These are phyloP conservation scores for Geosmithia putterillii DNA, from an alignment of 2,329 filamentous ascomycete species.

Conservation along the genomic window DNA sequence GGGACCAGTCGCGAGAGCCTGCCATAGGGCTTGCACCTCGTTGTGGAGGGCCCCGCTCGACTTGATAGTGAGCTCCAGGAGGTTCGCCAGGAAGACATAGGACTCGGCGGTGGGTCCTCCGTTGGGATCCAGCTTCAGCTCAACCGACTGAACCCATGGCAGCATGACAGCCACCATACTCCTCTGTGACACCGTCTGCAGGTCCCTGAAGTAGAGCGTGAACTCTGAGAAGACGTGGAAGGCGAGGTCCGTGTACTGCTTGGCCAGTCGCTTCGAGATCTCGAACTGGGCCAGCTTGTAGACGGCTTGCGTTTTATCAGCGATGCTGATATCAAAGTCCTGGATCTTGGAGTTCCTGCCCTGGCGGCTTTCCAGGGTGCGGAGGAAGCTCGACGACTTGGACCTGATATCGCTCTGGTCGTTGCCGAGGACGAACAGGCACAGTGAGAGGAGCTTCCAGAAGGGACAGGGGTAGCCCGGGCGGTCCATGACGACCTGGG, in stretches of 20 bases:
- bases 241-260: conserved; percentile 77
- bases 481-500: conserved; percentile 72
- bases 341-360: conserved; percentile 75
- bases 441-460: conserved; percentile 81
- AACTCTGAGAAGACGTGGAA: conserved; percentile 96
- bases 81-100: conserved; percentile 87
- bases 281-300: conserved; percentile 98
- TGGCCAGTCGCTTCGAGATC: conserved; percentile 80
- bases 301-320: conserved; percentile 94
- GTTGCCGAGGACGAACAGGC: conserved; percentile 85
- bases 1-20: conserved; percentile 85
- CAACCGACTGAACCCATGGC: conserved; percentile 92
- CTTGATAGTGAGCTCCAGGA: conserved; percentile 93
- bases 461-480: conserved; percentile 75
- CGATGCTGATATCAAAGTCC: conserved; percentile 96
- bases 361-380: conserved; percentile 72
- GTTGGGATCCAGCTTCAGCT: conserved; percentile 82
- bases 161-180: conserved; percentile 91
- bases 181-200: conserved; percentile 71
- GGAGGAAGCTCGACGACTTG: conserved; percentile 72
- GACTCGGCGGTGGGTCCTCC: conserved; percentile 84
- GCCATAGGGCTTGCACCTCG: conserved; percentile 95
- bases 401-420: conserved; percentile 81
- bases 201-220: conserved; percentile 80
- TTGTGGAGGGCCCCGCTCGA: conserved; percentile 83